Conservation (phyloP, 768 basidiomycete genomes). For the Agaricus bisporus region DNA sequence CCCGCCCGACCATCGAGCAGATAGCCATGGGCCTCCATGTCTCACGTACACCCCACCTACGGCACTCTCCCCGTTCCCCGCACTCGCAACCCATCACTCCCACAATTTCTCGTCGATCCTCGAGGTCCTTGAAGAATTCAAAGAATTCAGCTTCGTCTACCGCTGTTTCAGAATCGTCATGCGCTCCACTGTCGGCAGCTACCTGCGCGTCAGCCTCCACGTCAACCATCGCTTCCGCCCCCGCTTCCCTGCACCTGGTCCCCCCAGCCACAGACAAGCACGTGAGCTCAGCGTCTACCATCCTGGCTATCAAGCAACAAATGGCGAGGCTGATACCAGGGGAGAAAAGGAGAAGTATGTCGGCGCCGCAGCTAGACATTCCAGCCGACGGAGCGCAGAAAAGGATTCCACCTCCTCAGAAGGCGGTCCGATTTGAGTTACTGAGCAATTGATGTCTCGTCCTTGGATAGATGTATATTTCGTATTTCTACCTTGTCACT, state of each 20-base stretch:
- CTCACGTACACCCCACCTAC: slow-evolving; percentile 68
- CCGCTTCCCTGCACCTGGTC: neutral
- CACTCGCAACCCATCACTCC: slow-evolving; percentile 26
- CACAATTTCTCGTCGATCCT: slow-evolving; percentile 55
- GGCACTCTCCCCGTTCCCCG: slow-evolving; percentile 20
- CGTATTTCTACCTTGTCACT: no score
- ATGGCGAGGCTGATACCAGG: slow-evolving; percentile 4
- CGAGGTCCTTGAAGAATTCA: slow-evolving; percentile 24
- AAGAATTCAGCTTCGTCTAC: slow-evolving; percentile 43
- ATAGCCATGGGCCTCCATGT: slow-evolving; percentile 79
- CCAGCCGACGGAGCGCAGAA: neutral
- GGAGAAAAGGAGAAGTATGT: neutral
- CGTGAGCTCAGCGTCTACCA: neutral
- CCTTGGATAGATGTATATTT: neutral
- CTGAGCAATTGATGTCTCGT: neutral
- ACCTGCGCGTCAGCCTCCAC: slow-evolving; percentile 5
- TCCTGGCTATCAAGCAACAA: neutral
- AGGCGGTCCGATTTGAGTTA: slow-evolving; percentile 4
- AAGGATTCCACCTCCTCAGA: neutral
- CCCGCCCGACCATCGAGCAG: slow-evolving; percentile 64
- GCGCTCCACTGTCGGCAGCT: slow-evolving; percentile 39
- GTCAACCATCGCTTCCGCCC: slow-evolving; percentile 5
- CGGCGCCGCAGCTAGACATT: neutral
- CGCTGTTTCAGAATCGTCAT: slow-evolving; percentile 40
- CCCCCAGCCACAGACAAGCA: neutral